These are phyloP conservation scores for Penicillium mononematosum DNA, from an alignment of 495 filamentous ascomycete genomes.

Conservation along the genomic window DNA sequence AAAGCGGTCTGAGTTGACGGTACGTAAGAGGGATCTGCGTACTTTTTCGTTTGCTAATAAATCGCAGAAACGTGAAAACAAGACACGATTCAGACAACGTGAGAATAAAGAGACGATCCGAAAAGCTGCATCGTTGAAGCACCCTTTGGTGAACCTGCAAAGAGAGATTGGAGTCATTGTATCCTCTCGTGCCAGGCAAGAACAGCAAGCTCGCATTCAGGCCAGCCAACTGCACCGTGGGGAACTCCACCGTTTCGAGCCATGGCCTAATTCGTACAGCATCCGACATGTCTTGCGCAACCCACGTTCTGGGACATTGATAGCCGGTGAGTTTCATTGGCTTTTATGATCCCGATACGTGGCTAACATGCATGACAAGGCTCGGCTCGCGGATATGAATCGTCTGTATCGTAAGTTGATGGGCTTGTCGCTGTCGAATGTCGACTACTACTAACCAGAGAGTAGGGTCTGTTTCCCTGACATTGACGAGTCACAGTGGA, in stretches of 20 bases:
- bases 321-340: conserved; percentile 34
- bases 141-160: conserved; percentile 29
- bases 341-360: not conserved
- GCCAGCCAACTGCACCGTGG: conserved; percentile 35
- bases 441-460: conserved; percentile 9
- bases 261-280: conserved; percentile 31
- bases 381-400: conserved; percentile 27
- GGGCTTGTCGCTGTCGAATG: conserved; percentile 5
- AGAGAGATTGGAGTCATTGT: conserved; percentile 29
- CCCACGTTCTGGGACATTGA: conserved; percentile 36
- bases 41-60: conserved; percentile 8
- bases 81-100: conserved; percentile 28
- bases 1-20: conserved; percentile 38
- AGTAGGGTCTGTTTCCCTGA: conserved; percentile 42
- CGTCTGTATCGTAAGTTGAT: conserved; percentile 37
- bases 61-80: conserved; percentile 32
- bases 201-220: conserved; percentile 32
- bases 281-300: conserved; percentile 41
- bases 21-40: conserved; percentile 7
- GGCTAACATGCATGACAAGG: conserved; percentile 15
- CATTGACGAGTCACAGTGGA: conserved; percentile 34
- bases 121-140: conserved; percentile 28
- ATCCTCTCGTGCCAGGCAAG: conserved; percentile 22
- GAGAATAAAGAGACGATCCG: conserved; percentile 36
- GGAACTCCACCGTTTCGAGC: conserved; percentile 36